Conservation (phyloP, 352 stramenopile species). For the Globisporangium irregulare region DNA sequence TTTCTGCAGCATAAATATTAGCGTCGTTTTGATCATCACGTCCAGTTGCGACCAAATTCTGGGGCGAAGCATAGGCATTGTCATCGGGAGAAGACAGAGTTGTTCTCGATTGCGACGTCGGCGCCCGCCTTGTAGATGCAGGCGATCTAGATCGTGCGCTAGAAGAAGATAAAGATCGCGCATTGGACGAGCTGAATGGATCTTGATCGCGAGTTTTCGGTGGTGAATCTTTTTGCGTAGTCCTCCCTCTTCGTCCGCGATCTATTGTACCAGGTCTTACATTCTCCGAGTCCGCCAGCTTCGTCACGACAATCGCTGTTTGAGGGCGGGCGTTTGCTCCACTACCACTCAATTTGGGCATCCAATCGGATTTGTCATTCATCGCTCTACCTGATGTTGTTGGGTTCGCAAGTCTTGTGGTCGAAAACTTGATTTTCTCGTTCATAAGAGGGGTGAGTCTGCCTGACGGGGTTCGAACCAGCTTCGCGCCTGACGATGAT, state of each 20-base stretch:
- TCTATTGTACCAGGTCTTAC: constrained; percentile 6
- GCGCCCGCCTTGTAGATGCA: background rate
- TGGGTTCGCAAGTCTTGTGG: constrained; percentile 19
- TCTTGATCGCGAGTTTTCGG: background rate
- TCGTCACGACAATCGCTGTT: constrained; percentile 39
- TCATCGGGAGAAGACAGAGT: background rate
- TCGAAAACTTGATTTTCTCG: constrained; percentile 40
- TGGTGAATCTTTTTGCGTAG: background rate
- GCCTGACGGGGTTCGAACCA: constrained; percentile 29
- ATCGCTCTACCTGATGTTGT: background rate
- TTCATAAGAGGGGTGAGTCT: constrained; percentile 37
- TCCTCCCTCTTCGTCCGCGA: constrained; percentile 2
- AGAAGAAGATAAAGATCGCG: background rate
- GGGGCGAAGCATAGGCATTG: background rate
- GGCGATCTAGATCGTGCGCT: constrained; percentile 4
- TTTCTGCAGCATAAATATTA: constrained; percentile 1
- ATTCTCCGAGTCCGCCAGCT: constrained; percentile 22
- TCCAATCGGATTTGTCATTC: background rate
- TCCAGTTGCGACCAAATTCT: background rate
- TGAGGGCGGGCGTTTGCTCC: constrained; percentile 20
- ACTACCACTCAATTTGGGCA: background rate
- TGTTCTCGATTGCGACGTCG: background rate
- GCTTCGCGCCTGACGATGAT: constrained; percentile 19
- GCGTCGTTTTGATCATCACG: background rate
- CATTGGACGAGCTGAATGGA: background rate